phyloP scores from a whole-genome alignment of 345 rosid genomes.

The Salix udensis region DNA sequence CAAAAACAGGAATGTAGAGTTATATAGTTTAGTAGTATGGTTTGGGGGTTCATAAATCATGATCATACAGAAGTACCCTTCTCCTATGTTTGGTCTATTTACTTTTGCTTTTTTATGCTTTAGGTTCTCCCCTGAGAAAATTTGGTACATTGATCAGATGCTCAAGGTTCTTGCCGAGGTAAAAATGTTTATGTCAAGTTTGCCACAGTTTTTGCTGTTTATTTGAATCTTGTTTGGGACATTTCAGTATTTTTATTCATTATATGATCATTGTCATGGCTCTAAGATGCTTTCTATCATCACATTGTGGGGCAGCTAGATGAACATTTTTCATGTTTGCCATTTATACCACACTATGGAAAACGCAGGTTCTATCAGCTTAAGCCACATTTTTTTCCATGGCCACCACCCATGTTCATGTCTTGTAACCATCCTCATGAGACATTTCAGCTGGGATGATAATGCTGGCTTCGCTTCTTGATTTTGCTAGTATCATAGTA shows the following conservation, averaged over 20 bases:
- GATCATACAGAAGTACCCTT: background rate
- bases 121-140: constrained; percentile 95
- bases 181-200: constrained; percentile 20
- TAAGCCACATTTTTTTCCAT: background rate
- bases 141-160: constrained; percentile 99
- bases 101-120: constrained; percentile 28
- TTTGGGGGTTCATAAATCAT: background rate
- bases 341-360: background rate
- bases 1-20: background rate
- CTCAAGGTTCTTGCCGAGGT: constrained; percentile 98
- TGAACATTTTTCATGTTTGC: background rate
- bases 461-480: background rate
- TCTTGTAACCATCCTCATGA: background rate
- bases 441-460: background rate
- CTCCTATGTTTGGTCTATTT: background rate
- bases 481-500: background rate
- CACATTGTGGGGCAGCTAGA: background rate
- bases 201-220: background rate
- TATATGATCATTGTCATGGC: background rate
- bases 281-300: background rate
- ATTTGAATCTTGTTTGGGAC: constrained; percentile 9
- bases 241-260: constrained; percentile 5
- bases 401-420: background rate
- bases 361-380: background rate
- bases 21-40: background rate